Conservation (phyloP, 2,329 filamentous ascomycete species). For the Hirsutella thompsonii region DNA sequence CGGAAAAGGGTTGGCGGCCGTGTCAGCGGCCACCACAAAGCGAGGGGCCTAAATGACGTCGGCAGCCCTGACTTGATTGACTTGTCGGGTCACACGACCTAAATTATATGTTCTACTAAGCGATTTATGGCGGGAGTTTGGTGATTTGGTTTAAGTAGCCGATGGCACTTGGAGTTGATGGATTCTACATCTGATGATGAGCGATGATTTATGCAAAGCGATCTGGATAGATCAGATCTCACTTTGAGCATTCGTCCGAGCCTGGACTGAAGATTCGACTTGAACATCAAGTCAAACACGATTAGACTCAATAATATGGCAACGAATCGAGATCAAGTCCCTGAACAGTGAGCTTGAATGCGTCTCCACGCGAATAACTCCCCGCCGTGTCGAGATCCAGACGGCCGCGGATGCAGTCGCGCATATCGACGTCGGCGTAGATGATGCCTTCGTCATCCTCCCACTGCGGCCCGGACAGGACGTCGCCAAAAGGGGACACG, state of each 20-base stretch:
- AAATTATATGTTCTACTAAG: too few relatives aligned
- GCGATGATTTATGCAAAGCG: too few relatives aligned
- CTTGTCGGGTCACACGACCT: too few relatives aligned
- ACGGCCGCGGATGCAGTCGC: slow-evolving; percentile 72
- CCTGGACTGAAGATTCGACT: not conserved
- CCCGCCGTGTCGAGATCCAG: slow-evolving; percentile 77
- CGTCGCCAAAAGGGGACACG: slow-evolving; percentile 65
- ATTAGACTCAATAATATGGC: slow-evolving; percentile 15
- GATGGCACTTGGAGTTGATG: too few relatives aligned
- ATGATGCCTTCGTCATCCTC: slow-evolving; percentile 59
- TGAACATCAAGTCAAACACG: not conserved
- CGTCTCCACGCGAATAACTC: slow-evolving; percentile 65
- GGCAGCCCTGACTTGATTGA: too few relatives aligned
- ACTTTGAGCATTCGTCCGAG: too few relatives aligned
- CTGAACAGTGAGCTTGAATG: slow-evolving; percentile 46
- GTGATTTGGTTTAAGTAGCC: too few relatives aligned
- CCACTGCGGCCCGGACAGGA: slow-evolving; percentile 73
- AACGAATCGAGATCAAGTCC: slow-evolving; percentile 45
- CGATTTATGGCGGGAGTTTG: too few relatives aligned
- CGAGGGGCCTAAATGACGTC: slow-evolving; percentile 11
- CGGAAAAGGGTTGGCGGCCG: slow-evolving; percentile 16
- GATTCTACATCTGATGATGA: too few relatives aligned
- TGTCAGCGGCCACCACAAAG: slow-evolving; percentile 12
- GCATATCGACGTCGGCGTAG: slow-evolving; percentile 67
- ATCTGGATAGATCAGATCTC: too few relatives aligned